phyloP scores from a whole-genome alignment of 1,284 basidiomycete genomes.

The Cryptococcus wingfieldii region DNA sequence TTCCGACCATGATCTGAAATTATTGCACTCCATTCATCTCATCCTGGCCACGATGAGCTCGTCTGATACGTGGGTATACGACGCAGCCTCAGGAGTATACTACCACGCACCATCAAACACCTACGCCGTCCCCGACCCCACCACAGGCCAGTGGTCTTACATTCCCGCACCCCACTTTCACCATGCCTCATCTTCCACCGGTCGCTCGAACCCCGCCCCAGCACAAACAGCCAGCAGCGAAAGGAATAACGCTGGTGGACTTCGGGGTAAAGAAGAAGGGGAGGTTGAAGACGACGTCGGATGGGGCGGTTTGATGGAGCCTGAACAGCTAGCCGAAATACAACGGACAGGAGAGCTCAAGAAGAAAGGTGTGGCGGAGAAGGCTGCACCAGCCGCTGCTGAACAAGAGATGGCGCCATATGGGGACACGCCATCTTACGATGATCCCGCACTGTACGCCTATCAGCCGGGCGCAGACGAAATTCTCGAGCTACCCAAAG shows the following conservation, averaged over 20 bases:
- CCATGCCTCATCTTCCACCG: not conserved
- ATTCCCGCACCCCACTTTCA: slow-evolving; percentile 14
- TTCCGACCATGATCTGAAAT: no score
- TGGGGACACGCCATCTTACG: slow-evolving; percentile 2
- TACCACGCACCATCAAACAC: slow-evolving; percentile 12
- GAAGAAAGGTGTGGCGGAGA: not conserved
- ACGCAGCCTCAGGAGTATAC: slow-evolving; percentile 9
- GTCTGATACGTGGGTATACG: slow-evolving; percentile 17
- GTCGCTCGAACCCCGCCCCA: not conserved
- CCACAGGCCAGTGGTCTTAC: slow-evolving; percentile 16
- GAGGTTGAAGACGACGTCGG: slow-evolving; percentile 45
- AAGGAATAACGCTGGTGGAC: not conserved
- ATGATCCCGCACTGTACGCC: slow-evolving; percentile 16
- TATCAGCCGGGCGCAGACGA: slow-evolving; percentile 2
- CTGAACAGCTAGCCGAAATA: slow-evolving; percentile 29
- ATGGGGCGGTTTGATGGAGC: slow-evolving; percentile 46
- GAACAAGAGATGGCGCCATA: slow-evolving; percentile 17
- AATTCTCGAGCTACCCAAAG: not conserved
- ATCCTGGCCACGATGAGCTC: not conserved
- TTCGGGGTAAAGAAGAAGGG: slow-evolving; percentile 30
- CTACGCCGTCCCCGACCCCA: slow-evolving; percentile 14
- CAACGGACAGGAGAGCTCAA: slow-evolving; percentile 6
- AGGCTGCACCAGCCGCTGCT: not conserved
- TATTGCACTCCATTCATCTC: not conserved
- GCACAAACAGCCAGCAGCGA: not conserved